Evolutionary conservation across 2,329 filamentous ascomycete species (phyloP), one percentile per base, ranked within the genome.

Genomic region (Simplicillium aogashimaense): DNA sequence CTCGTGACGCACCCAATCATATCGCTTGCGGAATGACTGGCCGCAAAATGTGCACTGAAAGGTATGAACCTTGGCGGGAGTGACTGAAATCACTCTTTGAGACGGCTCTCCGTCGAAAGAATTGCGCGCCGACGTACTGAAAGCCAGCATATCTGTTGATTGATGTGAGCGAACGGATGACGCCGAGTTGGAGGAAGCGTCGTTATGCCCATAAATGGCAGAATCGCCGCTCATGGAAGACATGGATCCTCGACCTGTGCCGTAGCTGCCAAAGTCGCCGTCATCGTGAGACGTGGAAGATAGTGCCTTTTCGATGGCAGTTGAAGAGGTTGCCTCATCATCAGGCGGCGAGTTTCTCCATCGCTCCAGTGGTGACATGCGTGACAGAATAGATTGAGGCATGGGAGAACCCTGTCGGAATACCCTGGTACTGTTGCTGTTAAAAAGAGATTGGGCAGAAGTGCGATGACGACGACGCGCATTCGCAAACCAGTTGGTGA

Each of bases 401-500:
- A 70, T 63, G 1, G 66, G 67, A 3, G 68, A 70, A 2, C 65
- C 66, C 1, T 58, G 55, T 9, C 54, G 55, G 45, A 58, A 59
- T 18, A 56, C 38, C 40, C 48, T 49, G 29, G 36, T 45, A 3
- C 43, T 49, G n/a, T 45, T 46, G 30, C 16, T 36, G n/a, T 50
- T 54, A 15, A 47, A 35, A 15, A 54, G 54, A 4, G 52, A 51
- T 15, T 53, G 53, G 30, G 51, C 30, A 36, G 56, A 50, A 30
- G 66, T 51, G 7, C 66, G 62, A 33, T 70, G 64, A 1, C 69
- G 66, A 7, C 70, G 61, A 15, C 69, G 58, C 1, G 67, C 67
- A 45, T 73, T 73, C 16, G 67, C 61, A 46, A 73, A 72, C 68
- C 69, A 73, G 38, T 68, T 69, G 16, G 63, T 53, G 3, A 72